Percentiles rank a stretch among this genome's conserved stretches.
Evolutionary conservation across 2,329 filamentous ascomycete genomes (phyloP).

Genomic region (Fusarium nygamai): DNA sequence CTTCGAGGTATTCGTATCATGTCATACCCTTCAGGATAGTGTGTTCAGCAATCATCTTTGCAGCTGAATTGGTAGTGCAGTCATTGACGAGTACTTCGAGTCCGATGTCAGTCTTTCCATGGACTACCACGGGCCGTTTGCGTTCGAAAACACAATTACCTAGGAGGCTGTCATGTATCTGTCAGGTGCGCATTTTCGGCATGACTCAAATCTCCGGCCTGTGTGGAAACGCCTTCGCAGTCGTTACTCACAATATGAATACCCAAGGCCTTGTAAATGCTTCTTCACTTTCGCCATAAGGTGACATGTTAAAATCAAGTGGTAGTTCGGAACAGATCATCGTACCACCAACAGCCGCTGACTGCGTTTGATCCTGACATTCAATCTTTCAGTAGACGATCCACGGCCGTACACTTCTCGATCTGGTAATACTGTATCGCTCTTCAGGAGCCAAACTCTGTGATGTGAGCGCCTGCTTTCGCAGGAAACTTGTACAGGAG

Average conservation of each 20-base stretch:
- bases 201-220: background rate
- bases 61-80: background rate
- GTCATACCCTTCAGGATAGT: background rate
- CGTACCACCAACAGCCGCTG: background rate
- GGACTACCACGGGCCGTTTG: background rate
- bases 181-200: too few relatives aligned
- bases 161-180: background rate
- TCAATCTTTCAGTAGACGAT: background rate
- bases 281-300: too few relatives aligned
- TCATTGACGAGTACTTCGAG: background rate
- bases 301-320: background rate
- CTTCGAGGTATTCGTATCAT: background rate
- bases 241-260: background rate
- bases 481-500: background rate
- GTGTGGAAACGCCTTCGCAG: background rate
- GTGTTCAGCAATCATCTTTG: background rate
- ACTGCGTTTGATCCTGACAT: background rate
- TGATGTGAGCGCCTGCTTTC: background rate
- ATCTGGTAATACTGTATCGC: background rate
- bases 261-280: background rate
- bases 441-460: background rate
- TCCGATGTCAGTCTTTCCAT: background rate
- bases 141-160: background rate
- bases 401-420: background rate
- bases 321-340: background rate